Conservation (phyloP, 2,329 filamentous ascomycete species). For the Dactylellina leptospora region DNA sequence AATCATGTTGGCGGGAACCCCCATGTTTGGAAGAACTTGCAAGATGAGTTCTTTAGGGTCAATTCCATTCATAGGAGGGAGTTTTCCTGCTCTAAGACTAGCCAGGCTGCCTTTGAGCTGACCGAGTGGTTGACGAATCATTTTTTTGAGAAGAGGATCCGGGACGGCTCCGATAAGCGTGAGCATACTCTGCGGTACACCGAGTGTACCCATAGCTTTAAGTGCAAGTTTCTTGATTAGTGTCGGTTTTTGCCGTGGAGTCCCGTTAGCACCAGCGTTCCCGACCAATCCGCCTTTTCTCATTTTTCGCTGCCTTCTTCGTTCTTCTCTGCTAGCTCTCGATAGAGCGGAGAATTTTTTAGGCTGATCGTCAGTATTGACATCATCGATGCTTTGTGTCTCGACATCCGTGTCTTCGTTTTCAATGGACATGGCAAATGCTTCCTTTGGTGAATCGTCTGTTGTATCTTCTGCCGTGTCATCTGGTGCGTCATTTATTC, state of each 20-base stretch:
- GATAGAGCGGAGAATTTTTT: not conserved
- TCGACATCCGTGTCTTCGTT: not conserved
- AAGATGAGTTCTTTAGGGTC: conserved; percentile 34
- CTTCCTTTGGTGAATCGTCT: not conserved
- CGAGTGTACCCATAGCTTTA: conserved; percentile 17
- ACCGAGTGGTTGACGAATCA: conserved; percentile 28
- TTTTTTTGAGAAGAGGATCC: conserved; percentile 22
- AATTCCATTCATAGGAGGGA: conserved; percentile 18
- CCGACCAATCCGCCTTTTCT: not conserved
- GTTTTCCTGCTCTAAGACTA: conserved; percentile 12
- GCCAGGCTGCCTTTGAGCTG: conserved; percentile 12
- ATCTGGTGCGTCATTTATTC: not conserved
- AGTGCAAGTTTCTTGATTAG: conserved; percentile 29
- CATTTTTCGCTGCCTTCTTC: not conserved
- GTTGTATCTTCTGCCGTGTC: too few species aligned
- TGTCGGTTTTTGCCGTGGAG: not conserved
- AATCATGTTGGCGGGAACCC: conserved; percentile 20
- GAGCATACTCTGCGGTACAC: conserved; percentile 33
- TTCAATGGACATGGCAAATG: not conserved
- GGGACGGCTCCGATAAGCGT: conserved; percentile 39
- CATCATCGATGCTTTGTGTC: not conserved
- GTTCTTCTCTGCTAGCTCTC: not conserved
- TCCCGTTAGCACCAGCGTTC: not conserved
- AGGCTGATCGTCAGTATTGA: not conserved
- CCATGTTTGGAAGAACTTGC: conserved; percentile 32